Evolutionary conservation across 331 rosid genomes (phyloP).

Genomic region (Ulmus americana): DNA sequence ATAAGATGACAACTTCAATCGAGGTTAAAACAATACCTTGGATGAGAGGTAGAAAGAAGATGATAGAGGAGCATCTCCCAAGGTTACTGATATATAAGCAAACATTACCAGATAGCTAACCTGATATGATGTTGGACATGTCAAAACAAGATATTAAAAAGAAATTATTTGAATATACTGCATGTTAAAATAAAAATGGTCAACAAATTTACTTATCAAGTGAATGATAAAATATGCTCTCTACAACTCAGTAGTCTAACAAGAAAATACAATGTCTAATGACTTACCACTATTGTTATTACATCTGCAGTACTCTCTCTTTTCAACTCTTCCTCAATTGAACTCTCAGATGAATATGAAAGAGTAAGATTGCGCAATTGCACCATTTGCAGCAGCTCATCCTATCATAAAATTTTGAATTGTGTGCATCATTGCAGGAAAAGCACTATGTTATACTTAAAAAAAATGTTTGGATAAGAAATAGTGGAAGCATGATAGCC

Average conservation of each 20-base stretch:
- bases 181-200: background rate
- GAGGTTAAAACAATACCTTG: slow-evolving; percentile 48
- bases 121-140: slow-evolving; percentile 41
- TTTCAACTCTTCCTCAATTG: slow-evolving; percentile 90
- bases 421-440: slow-evolving; percentile 5
- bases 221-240: slow-evolving; percentile 16
- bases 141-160: slow-evolving; percentile 7
- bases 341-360: slow-evolving; percentile 84
- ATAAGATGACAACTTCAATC: slow-evolving; percentile 6
- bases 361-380: slow-evolving; percentile 71
- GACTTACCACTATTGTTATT: slow-evolving; percentile 71
- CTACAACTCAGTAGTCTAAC: background rate
- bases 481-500: background rate
- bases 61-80: slow-evolving; percentile 63
- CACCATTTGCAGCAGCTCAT: slow-evolving; percentile 77
- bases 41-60: slow-evolving; percentile 77
- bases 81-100: slow-evolving; percentile 75
- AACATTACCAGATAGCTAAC: slow-evolving; percentile 95
- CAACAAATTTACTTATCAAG: slow-evolving; percentile 6
- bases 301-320: slow-evolving; percentile 97
- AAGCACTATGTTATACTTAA: background rate
- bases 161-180: background rate
- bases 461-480: background rate
- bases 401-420: slow-evolving; percentile 45
- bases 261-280: background rate